Percentiles rank a stretch among this genome's conserved stretches.
These are phyloP conservation scores for Ramalina peruviana DNA, from an alignment of 495 filamentous ascomycete genomes.

Conservation along the genomic window DNA sequence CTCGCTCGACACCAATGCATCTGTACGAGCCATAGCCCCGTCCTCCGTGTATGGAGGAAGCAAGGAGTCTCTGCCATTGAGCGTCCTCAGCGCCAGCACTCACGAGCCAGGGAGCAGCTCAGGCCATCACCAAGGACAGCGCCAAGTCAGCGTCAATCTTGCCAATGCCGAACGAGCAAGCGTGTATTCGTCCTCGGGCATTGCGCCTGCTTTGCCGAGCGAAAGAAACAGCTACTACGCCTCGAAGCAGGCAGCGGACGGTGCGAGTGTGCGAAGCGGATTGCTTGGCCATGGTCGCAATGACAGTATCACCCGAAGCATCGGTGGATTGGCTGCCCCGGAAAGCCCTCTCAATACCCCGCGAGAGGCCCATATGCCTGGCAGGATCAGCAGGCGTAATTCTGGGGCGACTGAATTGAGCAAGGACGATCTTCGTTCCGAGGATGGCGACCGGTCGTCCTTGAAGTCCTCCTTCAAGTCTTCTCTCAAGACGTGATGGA, in stretches of 20 bases:
- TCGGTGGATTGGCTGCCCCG: slow-evolving; percentile 36
- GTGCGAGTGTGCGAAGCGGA: slow-evolving; percentile 65
- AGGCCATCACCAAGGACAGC: slow-evolving; percentile 36
- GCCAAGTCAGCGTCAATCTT: slow-evolving; percentile 45
- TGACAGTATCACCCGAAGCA: slow-evolving; percentile 70
- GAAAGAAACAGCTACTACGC: slow-evolving; percentile 76
- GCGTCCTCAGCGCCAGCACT: slow-evolving; percentile 68
- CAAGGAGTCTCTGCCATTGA: slow-evolving; percentile 74
- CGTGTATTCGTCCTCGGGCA: slow-evolving; percentile 70
- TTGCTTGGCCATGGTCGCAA: slow-evolving; percentile 61
- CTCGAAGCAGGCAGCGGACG: slow-evolving; percentile 55
- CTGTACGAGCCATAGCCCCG: slow-evolving; percentile 80
- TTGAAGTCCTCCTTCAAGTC: no score
- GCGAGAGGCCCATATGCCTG: slow-evolving; percentile 27
- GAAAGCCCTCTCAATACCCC: slow-evolving; percentile 50
- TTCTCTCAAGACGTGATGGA: neutral
- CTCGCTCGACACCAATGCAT: slow-evolving; percentile 91
- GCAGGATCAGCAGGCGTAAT: slow-evolving; percentile 44
- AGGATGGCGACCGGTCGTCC: slow-evolving; percentile 9
- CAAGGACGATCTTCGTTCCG: slow-evolving; percentile 28
- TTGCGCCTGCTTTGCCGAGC: slow-evolving; percentile 46
- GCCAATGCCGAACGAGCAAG: slow-evolving; percentile 67
- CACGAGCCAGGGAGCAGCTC: slow-evolving; percentile 38
- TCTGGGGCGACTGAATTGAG: slow-evolving; percentile 48
- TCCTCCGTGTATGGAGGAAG: slow-evolving; percentile 87